These are phyloP conservation scores for Apiotrichum siamense DNA, from an alignment of 1,284 basidiomycete genomes.

Conservation along the genomic window DNA sequence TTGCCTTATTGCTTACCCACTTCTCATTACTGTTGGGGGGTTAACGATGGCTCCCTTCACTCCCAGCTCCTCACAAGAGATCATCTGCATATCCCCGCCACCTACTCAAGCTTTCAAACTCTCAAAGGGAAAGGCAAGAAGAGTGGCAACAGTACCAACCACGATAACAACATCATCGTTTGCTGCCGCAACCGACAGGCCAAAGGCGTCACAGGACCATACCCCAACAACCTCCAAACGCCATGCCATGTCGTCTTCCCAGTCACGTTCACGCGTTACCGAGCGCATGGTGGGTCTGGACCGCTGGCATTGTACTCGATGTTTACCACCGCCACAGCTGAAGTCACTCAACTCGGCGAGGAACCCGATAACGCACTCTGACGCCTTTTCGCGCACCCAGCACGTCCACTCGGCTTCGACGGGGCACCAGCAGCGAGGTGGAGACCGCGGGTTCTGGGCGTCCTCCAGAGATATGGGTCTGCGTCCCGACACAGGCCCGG, in stretches of 20 bases:
- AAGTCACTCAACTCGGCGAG: slow-evolving; percentile 23
- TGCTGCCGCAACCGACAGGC: neutral
- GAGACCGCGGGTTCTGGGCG: slow-evolving; percentile 29
- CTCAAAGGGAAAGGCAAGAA: neutral
- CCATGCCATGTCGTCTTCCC: neutral
- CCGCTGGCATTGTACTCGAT: neutral
- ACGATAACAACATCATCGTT: neutral
- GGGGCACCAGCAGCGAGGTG: slow-evolving; percentile 41
- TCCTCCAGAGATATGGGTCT: neutral
- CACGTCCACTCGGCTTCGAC: slow-evolving; percentile 42
- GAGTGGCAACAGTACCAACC: neutral
- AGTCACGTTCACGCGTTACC: slow-evolving; percentile 15
- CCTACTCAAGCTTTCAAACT: neutral
- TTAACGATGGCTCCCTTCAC: slow-evolving; percentile 22
- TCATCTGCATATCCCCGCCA: slow-evolving; percentile 34
- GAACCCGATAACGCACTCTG: slow-evolving; percentile 43
- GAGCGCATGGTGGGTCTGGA: slow-evolving; percentile 26
- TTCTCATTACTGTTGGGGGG: too few species aligned
- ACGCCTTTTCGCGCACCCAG: slow-evolving; percentile 34
- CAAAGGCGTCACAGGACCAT: neutral
- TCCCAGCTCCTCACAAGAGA: slow-evolving; percentile 34
- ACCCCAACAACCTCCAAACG: neutral
- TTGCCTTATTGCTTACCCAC: neutral
- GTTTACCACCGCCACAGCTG: slow-evolving; percentile 22
- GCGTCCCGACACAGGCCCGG: slow-evolving; percentile 14